Evolutionary conservation across 78 protist species (phyloP).

Genomic region (Protostelium mycophagum): DNA sequence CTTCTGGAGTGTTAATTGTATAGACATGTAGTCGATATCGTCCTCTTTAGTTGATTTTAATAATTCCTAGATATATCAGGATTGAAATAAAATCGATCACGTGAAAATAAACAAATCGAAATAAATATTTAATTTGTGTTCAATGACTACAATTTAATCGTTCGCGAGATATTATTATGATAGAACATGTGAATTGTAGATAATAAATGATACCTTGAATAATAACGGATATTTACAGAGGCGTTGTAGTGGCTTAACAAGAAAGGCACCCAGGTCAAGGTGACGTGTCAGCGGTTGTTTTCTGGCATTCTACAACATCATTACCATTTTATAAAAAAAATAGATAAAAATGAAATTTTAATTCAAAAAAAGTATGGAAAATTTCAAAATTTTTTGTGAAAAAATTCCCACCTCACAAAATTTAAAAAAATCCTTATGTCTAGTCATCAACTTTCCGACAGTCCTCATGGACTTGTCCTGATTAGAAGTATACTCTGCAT

Average conservation of each 20-base stretch:
- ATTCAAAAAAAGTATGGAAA: too few species aligned
- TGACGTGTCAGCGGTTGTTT: constrained; percentile 28
- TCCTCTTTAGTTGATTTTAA: constrained; percentile 17
- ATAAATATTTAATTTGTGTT: too few species aligned
- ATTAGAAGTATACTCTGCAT: neutral
- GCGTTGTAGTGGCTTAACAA: constrained; percentile 52
- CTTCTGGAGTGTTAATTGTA: constrained; percentile 23
- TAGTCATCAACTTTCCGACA: neutral
- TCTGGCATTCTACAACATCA: neutral
- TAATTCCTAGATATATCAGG: constrained; percentile 31
- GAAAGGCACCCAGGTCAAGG: constrained; percentile 22
- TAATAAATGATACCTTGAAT: constrained; percentile 2
- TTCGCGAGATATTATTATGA: neutral
- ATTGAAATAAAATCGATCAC: too few species aligned
- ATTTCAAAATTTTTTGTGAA: too few species aligned
- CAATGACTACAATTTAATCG: too few species aligned
- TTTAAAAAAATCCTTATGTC: neutral
- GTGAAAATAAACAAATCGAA: too few species aligned
- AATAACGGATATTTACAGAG: constrained; percentile 60
- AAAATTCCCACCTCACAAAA: neutral
- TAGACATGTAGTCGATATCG: constrained; percentile 18
- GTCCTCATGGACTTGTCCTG: neutral
- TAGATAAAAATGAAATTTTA: too few species aligned
- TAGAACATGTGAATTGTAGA: neutral
- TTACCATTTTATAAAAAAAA: neutral